Evolutionary conservation across 768 basidiomycete genomes (phyloP).

Genomic region (Trametopsis cervina): DNA sequence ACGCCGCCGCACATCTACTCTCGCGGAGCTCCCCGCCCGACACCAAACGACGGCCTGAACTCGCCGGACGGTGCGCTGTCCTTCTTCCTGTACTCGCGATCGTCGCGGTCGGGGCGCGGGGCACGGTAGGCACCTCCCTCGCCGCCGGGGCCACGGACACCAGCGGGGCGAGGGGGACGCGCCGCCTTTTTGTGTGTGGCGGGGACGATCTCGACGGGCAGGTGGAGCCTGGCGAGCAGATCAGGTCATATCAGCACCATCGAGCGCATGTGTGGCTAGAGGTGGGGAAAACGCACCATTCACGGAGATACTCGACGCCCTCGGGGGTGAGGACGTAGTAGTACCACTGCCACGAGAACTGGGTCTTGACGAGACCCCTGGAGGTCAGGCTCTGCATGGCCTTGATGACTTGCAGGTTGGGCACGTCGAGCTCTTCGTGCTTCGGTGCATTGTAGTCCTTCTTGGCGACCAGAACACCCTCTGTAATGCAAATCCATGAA

Average conservation of each 20-base stretch:
- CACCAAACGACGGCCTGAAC: conserved; percentile 86
- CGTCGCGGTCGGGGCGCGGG: conserved; percentile 80
- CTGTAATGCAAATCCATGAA: conserved; percentile 44
- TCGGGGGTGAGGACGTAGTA: conserved; percentile 97
- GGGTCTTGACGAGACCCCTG: conserved; percentile 91
- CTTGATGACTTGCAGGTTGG: conserved; percentile 68
- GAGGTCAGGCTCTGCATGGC: conserved; percentile 62
- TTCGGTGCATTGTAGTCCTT: conserved; percentile 98
- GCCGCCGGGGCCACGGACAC: conserved; percentile 62
- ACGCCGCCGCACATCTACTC: no score
- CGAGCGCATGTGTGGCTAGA: no score
- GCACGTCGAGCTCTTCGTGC: conserved; percentile 79
- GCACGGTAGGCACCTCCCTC: conserved; percentile 84
- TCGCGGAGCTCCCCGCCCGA: conserved; percentile 82
- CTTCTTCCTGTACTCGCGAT: conserved; percentile 91
- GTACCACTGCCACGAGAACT: conserved; percentile 99
- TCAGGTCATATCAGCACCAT: background rate
- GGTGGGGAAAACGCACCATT: conserved; percentile 45
- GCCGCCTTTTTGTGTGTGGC: conserved; percentile 96
- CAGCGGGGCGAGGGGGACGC: conserved; percentile 79
- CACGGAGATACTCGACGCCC: conserved; percentile 94
- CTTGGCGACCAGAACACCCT: conserved; percentile 98
- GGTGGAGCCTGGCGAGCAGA: conserved; percentile 66
- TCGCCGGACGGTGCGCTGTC: conserved; percentile 79
- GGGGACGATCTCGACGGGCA: conserved; percentile 93